Percentiles rank a stretch among this genome's conserved stretches.
These are phyloP conservation scores for Ceratobasidium sp. DNA, from an alignment of 1,284 basidiomycete species.

Conservation along the genomic window DNA sequence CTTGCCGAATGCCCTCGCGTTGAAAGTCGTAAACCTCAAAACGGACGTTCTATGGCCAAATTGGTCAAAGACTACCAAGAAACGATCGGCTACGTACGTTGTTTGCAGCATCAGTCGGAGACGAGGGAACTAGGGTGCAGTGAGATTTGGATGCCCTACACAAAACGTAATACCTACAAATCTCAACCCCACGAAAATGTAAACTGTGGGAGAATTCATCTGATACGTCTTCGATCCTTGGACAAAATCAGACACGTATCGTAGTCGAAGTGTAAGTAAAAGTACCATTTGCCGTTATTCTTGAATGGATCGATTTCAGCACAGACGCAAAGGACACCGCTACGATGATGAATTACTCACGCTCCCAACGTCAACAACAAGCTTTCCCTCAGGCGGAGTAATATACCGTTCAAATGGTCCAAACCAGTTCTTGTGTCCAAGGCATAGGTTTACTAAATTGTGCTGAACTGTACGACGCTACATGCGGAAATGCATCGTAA, in stretches of 20 bases:
- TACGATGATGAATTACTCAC: constrained; percentile 20
- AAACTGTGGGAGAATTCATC: constrained; percentile 6
- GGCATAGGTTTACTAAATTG: constrained; percentile 4
- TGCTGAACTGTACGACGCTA: constrained; percentile 28
- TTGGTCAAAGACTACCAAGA: not conserved
- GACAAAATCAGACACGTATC: not conserved
- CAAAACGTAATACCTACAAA: not conserved
- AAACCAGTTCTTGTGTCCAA: constrained; percentile 12
- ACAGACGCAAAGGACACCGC: not conserved
- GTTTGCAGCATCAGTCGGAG: not conserved
- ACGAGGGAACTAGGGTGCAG: constrained; percentile 10
- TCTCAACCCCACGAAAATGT: constrained; percentile 21
- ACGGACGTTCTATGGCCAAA: not conserved
- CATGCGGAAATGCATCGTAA: constrained; percentile 21
- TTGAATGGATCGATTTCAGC: constrained; percentile 4
- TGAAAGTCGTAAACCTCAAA: constrained; percentile 34
- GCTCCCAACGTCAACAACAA: constrained; percentile 32
- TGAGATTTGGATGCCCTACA: not conserved
- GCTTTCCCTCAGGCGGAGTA: constrained; percentile 6
- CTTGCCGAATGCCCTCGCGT: constrained; percentile 14
- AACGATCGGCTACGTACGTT: not conserved
- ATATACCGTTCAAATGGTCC: constrained; percentile 20
- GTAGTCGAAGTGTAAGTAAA: not conserved
- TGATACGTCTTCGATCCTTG: constrained; percentile 29
- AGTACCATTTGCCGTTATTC: constrained; percentile 31